These are phyloP conservation scores for Nicotiana noctiflora DNA, from an alignment of 257 asterid species.

Conservation along the genomic window DNA sequence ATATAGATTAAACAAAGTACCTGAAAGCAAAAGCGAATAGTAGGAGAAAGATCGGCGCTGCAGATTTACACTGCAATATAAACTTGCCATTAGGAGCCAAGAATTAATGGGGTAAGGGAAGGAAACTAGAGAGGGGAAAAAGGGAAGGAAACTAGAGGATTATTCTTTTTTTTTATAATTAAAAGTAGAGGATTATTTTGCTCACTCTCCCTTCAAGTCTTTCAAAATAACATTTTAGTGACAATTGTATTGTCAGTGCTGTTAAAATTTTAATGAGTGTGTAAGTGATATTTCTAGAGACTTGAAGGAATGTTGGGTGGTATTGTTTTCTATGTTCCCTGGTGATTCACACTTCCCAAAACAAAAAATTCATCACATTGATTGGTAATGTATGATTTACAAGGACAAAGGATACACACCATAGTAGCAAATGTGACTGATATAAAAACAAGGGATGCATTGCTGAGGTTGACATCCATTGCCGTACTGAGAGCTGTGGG, in stretches of 20 bases:
- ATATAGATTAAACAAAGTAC: conserved; percentile 28
- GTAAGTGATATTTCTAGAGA: background rate
- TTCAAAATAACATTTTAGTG: background rate
- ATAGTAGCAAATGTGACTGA: conserved; percentile 98
- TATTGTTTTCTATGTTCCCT: background rate
- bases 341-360: background rate
- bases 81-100: conserved; percentile 4
- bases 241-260: background rate
- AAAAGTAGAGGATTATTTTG: background rate
- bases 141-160: background rate
- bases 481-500: conserved; percentile 98
- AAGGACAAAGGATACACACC: conserved; percentile 45
- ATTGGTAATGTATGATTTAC: background rate
- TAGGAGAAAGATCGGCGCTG: conserved; percentile 96
- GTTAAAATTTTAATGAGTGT: background rate
- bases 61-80: conserved; percentile 93
- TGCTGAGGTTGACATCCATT: conserved; percentile 95
- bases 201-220: conserved; percentile 1
- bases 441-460: conserved; percentile 93
- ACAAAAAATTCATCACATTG: background rate
- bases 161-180: background rate
- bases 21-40: conserved; percentile 97
- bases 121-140: background rate
- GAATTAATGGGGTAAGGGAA: background rate
- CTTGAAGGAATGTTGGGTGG: background rate